Percentiles rank a stretch among this genome's conserved stretches.
These are phyloP conservation scores for Pyricularia pennisetigena DNA, from an alignment of 2,329 filamentous ascomycete genomes.

Conservation along the genomic window DNA sequence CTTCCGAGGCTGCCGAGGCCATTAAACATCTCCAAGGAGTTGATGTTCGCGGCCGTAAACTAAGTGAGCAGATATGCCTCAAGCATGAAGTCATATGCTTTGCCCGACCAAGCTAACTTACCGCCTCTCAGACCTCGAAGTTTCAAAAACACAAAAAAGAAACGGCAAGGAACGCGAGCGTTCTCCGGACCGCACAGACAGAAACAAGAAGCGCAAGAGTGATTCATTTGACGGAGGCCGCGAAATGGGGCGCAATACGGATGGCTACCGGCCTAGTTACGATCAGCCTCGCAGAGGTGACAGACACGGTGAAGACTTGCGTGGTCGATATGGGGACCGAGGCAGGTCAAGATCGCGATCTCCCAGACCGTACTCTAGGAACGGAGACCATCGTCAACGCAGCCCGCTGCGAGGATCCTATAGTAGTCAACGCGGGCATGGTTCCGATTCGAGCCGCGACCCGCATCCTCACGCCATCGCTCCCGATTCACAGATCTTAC, in stretches of 20 bases:
- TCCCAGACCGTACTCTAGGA: neutral
- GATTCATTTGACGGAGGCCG: conserved; percentile 20
- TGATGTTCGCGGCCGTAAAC: conserved; percentile 79
- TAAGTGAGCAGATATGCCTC: conserved; percentile 56
- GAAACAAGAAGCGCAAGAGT: conserved; percentile 35
- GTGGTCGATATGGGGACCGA: neutral
- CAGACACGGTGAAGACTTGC: neutral
- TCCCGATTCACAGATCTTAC: conserved; percentile 81
- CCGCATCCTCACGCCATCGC: conserved; percentile 42
- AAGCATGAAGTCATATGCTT: neutral
- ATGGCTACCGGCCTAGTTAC: conserved; percentile 4
- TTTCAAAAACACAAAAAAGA: conserved; percentile 79
- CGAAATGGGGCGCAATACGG: neutral
- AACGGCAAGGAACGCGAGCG: conserved; percentile 40
- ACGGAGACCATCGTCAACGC: conserved; percentile 1
- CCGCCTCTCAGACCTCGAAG: conserved; percentile 60
- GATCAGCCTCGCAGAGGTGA: neutral
- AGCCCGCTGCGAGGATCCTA: neutral
- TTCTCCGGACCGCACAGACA: conserved; percentile 42
- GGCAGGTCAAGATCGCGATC: conserved; percentile 3
- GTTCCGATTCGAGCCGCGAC: neutral
- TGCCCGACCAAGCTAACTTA: neutral
- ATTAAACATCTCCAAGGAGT: conserved; percentile 71
- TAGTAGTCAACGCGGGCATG: neutral
- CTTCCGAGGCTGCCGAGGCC: conserved; percentile 63